phyloP scores from a whole-genome alignment of 176 grass and related monocot species.

The Aechmea fasciata region DNA sequence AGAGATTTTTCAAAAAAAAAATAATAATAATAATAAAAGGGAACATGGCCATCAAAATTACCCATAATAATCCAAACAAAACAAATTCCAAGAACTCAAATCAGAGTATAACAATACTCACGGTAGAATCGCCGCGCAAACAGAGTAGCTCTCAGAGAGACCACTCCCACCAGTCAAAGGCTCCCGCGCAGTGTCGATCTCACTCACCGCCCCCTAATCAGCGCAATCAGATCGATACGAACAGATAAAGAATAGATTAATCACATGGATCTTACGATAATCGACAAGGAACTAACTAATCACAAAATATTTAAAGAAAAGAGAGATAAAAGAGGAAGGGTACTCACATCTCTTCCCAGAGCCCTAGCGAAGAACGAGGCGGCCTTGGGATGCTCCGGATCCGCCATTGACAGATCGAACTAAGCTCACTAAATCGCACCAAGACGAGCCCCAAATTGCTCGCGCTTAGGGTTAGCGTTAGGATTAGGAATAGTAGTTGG shows the following conservation, averaged over 20 bases:
- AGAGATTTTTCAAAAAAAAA: no score
- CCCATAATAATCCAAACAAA: not conserved
- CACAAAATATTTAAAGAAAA: not conserved
- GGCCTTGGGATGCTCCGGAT: slow-evolving; percentile 25
- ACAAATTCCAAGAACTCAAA: not conserved
- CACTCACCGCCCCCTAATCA: slow-evolving; percentile 7
- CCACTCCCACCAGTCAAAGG: slow-evolving; percentile 31
- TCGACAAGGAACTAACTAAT: not conserved
- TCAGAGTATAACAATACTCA: slow-evolving; percentile 14
- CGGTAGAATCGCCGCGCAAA: slow-evolving; percentile 46
- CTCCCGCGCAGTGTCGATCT: slow-evolving; percentile 19
- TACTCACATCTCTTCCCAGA: not conserved
- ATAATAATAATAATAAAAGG: no score
- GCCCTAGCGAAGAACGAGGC: slow-evolving; percentile 3
- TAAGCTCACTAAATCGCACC: not conserved
- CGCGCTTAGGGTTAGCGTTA: not conserved
- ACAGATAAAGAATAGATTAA: not conserved
- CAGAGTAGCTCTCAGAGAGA: slow-evolving; percentile 42
- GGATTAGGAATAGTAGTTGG: not conserved
- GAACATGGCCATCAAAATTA: not conserved
- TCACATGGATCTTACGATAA: not conserved
- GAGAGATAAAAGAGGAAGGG: not conserved
- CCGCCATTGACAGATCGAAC: slow-evolving; percentile 13
- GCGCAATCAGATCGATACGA: not conserved
- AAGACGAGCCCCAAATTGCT: not conserved